Conservation (phyloP, 1,284 basidiomycete species). For the Xanthoconium separans region DNA sequence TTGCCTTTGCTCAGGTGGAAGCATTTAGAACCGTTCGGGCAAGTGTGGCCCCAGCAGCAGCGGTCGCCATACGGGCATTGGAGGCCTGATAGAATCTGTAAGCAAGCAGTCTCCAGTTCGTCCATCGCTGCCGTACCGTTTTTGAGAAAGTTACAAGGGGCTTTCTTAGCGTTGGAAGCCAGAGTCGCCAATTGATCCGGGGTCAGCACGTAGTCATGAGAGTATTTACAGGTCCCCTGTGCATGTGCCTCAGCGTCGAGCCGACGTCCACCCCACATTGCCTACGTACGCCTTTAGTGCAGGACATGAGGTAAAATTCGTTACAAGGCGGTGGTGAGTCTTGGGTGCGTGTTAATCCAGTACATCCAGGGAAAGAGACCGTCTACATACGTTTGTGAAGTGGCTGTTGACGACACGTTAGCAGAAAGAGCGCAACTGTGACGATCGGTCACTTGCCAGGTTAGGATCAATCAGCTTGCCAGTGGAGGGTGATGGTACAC, state of each 20-base stretch:
- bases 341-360: constrained; percentile 14
- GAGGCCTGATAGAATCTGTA: constrained; percentile 44
- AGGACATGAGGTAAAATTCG: constrained; percentile 74
- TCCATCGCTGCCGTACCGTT: constrained; percentile 46
- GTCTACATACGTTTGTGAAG: constrained; percentile 48
- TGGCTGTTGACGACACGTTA: constrained; percentile 36
- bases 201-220: constrained; percentile 71
- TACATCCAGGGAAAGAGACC: background rate
- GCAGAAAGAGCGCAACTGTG: constrained; percentile 11
- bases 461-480: constrained; percentile 52
- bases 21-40: constrained; percentile 71
- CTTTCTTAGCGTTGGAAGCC: constrained; percentile 73
- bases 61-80: constrained; percentile 67
- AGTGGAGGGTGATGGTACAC: constrained; percentile 28
- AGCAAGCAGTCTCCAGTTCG: background rate
- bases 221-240: constrained; percentile 74
- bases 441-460: constrained; percentile 39
- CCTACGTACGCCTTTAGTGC: constrained; percentile 67
- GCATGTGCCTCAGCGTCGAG: constrained; percentile 11
- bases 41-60: constrained; percentile 81
- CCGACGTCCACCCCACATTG: background rate
- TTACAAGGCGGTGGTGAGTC: constrained; percentile 72
- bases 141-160: constrained; percentile 77
- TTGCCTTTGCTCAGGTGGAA: constrained; percentile 67
- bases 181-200: constrained; percentile 64